These are phyloP conservation scores for Jaapia argillacea DNA, from an alignment of 768 basidiomycete genomes.

Conservation along the genomic window DNA sequence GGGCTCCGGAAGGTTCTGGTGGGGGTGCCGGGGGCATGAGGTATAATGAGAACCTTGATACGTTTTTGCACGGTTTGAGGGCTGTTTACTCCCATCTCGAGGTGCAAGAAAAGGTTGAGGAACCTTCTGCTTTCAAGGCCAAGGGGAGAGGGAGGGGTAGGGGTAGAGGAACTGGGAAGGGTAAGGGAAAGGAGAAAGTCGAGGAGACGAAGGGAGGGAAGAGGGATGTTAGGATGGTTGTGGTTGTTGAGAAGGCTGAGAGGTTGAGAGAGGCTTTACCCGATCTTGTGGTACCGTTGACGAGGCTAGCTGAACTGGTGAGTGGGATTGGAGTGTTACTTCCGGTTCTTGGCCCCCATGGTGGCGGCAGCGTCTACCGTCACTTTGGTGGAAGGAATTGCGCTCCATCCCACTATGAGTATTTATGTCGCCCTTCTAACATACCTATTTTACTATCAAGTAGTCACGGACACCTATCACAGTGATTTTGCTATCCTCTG, in stretches of 20 bases:
- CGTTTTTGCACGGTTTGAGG: slow-evolving; percentile 59
- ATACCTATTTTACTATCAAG: slow-evolving; percentile 1
- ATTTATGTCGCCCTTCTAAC: slow-evolving; percentile 1
- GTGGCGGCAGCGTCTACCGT: too few species aligned
- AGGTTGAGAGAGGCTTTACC: slow-evolving; percentile 50
- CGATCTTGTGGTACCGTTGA: slow-evolving; percentile 59
- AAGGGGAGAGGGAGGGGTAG: slow-evolving; percentile 4
- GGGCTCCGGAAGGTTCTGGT: too few species aligned
- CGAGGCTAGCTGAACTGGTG: slow-evolving; percentile 66
- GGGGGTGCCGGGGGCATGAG: slow-evolving; percentile 24
- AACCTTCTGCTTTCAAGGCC: not conserved
- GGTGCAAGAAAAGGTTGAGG: not conserved
- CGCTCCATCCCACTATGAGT: not conserved
- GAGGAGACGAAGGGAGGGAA: not conserved
- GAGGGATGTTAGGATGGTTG: slow-evolving; percentile 33
- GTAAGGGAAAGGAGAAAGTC: slow-evolving; percentile 19
- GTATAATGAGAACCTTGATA: slow-evolving; percentile 59
- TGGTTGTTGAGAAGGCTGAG: slow-evolving; percentile 63
- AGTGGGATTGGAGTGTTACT: too few species aligned
- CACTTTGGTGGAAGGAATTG: not conserved
- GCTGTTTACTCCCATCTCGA: slow-evolving; percentile 21
- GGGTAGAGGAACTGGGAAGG: slow-evolving; percentile 18
- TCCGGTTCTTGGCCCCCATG: too few species aligned
- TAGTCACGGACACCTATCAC: slow-evolving; percentile 54
- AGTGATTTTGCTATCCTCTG: slow-evolving; percentile 53